Conservation (phyloP, 352 stramenopile species). For the Phytopythium litorale region DNA sequence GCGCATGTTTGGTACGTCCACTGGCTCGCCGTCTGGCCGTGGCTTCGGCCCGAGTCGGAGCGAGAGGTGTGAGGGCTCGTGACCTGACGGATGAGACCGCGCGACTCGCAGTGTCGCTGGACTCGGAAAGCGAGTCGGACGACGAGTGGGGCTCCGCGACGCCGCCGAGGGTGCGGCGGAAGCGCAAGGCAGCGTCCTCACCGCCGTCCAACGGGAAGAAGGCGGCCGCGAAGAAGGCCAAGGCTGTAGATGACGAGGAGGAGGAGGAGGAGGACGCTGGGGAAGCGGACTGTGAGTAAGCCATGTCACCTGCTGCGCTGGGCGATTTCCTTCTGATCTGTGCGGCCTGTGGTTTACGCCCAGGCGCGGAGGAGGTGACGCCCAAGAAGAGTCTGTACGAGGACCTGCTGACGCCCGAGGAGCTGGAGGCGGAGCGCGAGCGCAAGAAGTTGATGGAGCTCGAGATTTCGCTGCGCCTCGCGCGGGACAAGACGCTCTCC, state of each 20-base stretch:
- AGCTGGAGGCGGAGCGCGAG: conserved; percentile 30
- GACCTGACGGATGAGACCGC: neutral
- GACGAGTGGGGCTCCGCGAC: conserved; percentile 13
- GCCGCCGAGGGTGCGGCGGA: conserved; percentile 10
- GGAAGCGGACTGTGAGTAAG: conserved; percentile 16
- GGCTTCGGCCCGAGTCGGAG: neutral
- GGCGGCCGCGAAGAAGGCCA: conserved; percentile 1
- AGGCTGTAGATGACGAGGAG: neutral
- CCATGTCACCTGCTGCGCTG: neutral
- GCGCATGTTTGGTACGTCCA: conserved; percentile 3
- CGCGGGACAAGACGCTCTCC: conserved; percentile 52
- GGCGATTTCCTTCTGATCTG: neutral
- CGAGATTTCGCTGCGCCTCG: conserved; percentile 49
- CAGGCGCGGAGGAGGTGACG: neutral
- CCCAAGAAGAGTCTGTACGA: conserved; percentile 15
- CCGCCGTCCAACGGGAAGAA: conserved; percentile 15
- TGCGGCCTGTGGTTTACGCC: neutral
- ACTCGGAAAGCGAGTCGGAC: conserved; percentile 14
- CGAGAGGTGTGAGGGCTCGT: neutral
- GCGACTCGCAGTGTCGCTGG: conserved; percentile 28
- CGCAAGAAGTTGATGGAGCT: conserved; percentile 38
- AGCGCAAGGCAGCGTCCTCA: conserved; percentile 9
- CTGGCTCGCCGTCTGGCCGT: neutral
- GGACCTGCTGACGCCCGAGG: conserved; percentile 31
- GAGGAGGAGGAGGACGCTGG: neutral